Evolutionary conservation across 805 yeast species (phyloP), one percentile per base, ranked within the genome.

Genomic region (Hanseniaspora guilliermondii): DNA sequence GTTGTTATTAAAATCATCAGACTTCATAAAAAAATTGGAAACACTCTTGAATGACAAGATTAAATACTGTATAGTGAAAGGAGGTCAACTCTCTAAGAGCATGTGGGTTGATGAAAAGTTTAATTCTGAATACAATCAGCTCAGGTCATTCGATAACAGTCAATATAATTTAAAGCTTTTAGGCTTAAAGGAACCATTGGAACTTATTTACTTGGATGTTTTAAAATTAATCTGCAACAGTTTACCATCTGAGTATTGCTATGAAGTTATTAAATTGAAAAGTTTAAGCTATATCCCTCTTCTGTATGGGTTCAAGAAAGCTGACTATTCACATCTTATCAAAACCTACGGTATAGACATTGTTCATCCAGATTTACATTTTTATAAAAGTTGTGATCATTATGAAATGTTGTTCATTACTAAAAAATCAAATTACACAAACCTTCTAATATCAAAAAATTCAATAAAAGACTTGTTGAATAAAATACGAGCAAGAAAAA

Each of bases 261-360:
- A 12, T 32, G 22, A 44, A 12, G 14, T 14, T 8, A 44, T 44
- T 19, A 14, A 19, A 30, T 6, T 44, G 17, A 27, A 44, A 6
- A 32, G 33, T n/a, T 44, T 44, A 17, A 30, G 19, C 11, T 11
- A 17, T 11, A 41, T 65, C 24, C 66, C 68, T 8, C 48, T 56
- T 14, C 56, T 58, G 24, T 55, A 58, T 14, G 65, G 65, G n/a
- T 53, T 59, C 14, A 61, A 61, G 25, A 58, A 58, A 50, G 57
- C 56, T 16, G 62, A 61, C 49, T 49, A 65, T 21, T 49, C 56
- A 41, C 48, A 57, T 36, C 44, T 63, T 9, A 44, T 52, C n/a
- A 52, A 55, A 8, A 57, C 56, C 19, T 63, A 56, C 35, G 58
- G 58, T 21, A 59, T 63, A n/a, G 55, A 58, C 22, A 58, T 62